Evolutionary conservation across 805 yeast species (phyloP).

Genomic region (Candida glaebosa): DNA sequence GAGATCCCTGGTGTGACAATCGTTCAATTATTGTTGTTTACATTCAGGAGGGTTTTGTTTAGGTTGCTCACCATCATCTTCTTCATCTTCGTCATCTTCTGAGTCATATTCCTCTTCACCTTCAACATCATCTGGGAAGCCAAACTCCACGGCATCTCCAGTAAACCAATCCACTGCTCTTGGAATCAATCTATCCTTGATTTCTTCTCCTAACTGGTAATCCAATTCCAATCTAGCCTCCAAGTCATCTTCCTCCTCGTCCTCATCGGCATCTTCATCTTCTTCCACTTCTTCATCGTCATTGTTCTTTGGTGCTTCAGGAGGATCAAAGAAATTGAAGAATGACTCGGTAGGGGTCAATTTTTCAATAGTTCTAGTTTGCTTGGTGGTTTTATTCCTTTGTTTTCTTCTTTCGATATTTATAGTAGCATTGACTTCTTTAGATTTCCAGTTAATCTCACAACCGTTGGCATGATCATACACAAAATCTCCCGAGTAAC

Average conservation of each 20-base stretch:
- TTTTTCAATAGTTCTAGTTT: slow-evolving; percentile 93
- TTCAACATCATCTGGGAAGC: slow-evolving; percentile 52
- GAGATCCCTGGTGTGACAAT: too few species aligned
- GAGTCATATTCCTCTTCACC: slow-evolving; percentile 60
- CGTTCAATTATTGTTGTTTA: slow-evolving; percentile 51
- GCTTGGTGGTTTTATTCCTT: slow-evolving; percentile 94
- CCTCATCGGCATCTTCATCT: slow-evolving; percentile 46
- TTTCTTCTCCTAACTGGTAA: slow-evolving; percentile 93
- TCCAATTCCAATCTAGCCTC: slow-evolving; percentile 86
- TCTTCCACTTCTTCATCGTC: slow-evolving; percentile 50
- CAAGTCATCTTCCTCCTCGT: slow-evolving; percentile 47
- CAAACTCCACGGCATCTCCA: slow-evolving; percentile 87
- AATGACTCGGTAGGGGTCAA: slow-evolving; percentile 92
- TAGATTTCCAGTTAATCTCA: slow-evolving; percentile 77
- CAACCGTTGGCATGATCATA: slow-evolving; percentile 96
- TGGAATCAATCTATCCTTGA: slow-evolving; percentile 93
- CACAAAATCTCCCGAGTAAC: slow-evolving; percentile 92
- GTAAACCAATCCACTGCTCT: slow-evolving; percentile 99
- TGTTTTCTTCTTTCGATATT: slow-evolving; percentile 92
- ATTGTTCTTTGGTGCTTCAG: slow-evolving; percentile 58
- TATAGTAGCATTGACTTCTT: slow-evolving; percentile 80
- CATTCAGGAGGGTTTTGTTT: slow-evolving; percentile 74
- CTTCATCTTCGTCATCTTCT: slow-evolving; percentile 60
- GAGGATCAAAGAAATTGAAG: slow-evolving; percentile 95
- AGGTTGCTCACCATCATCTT: slow-evolving; percentile 53